phyloP scores from a whole-genome alignment of 2,329 filamentous ascomycete genomes.

The Neocucurbitaria cava region DNA sequence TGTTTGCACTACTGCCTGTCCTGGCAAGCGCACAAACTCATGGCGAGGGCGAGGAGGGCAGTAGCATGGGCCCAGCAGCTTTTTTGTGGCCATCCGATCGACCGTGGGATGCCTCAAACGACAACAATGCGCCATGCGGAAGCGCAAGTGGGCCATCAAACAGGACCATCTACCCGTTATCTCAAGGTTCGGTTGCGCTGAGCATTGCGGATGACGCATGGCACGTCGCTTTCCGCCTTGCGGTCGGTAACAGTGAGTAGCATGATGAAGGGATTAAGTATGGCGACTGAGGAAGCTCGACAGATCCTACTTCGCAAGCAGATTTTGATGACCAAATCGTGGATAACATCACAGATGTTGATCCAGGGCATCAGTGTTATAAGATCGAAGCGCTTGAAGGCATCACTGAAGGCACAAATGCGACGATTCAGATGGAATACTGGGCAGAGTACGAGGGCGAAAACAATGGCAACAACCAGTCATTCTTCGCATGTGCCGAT shows the following conservation, averaged over 20 bases:
- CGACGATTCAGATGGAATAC: conserved; percentile 56
- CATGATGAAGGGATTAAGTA: neutral
- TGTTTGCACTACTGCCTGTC: conserved; percentile 3
- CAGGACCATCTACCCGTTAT: conserved; percentile 65
- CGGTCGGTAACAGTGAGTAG: conserved; percentile 58
- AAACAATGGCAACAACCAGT: conserved; percentile 47
- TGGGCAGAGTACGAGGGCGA: conserved; percentile 51
- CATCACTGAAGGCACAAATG: conserved; percentile 50
- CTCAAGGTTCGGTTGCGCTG: conserved; percentile 62
- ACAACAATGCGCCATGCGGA: conserved; percentile 66
- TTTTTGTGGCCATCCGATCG: conserved; percentile 68
- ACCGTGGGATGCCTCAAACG: conserved; percentile 60
- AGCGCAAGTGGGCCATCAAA: conserved; percentile 57
- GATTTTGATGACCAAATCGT: conserved; percentile 50
- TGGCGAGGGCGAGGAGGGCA: conserved; percentile 38
- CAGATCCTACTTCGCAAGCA: conserved; percentile 50
- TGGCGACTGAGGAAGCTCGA: neutral
- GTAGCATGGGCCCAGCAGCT: conserved; percentile 62
- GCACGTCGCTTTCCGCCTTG: conserved; percentile 61
- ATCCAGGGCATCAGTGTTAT: conserved; percentile 56
- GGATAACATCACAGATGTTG: conserved; percentile 48
- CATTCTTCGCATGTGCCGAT: conserved; percentile 58
- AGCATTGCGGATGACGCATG: conserved; percentile 66
- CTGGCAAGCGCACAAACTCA: conserved; percentile 27
- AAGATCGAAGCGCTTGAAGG: conserved; percentile 45